Evolutionary conservation across 2,329 filamentous ascomycete genomes (phyloP).

Genomic region (Clonostachys rhizophaga): DNA sequence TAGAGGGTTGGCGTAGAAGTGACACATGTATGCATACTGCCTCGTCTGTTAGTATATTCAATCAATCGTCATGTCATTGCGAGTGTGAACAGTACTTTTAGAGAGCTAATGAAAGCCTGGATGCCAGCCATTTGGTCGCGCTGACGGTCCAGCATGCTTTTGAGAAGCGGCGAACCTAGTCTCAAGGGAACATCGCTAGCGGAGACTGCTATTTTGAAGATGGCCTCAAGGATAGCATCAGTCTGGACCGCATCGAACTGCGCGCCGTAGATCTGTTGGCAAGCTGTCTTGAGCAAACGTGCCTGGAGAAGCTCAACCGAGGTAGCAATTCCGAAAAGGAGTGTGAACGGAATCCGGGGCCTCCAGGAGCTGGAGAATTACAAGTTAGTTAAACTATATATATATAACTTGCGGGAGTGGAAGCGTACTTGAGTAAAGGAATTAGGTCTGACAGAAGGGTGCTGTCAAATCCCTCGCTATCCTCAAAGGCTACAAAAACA

Average conservation of each 20-base stretch:
- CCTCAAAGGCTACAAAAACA: constrained; percentile 71
- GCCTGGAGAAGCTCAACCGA: constrained; percentile 77
- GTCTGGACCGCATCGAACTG: constrained; percentile 77
- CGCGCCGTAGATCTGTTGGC: constrained; percentile 62
- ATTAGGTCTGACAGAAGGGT: constrained; percentile 68
- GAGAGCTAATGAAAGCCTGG: constrained; percentile 63
- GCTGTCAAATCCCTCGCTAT: constrained; percentile 78
- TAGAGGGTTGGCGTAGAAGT: constrained; percentile 75
- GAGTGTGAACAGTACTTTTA: constrained; percentile 47
- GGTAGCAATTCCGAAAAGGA: constrained; percentile 77
- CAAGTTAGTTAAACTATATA: constrained; percentile 16
- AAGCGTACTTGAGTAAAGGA: constrained; percentile 58
- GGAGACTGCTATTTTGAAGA: constrained; percentile 63
- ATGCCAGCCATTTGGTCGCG: constrained; percentile 74
- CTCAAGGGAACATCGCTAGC: constrained; percentile 50
- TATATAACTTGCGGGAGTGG: background rate
- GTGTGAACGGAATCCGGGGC: constrained; percentile 70
- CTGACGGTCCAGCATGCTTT: constrained; percentile 65
- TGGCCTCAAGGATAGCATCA: constrained; percentile 64
- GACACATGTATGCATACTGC: constrained; percentile 80
- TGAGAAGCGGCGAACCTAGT: constrained; percentile 60
- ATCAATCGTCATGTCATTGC: background rate
- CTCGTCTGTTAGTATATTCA: constrained; percentile 5
- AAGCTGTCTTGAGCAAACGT: constrained; percentile 63
- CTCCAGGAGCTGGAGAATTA: constrained; percentile 50